Evolutionary conservation across 2,329 filamentous ascomycete species (phyloP), one percentile per base, ranked within the genome.

Genomic region (Cercospora brassicicola): DNA sequence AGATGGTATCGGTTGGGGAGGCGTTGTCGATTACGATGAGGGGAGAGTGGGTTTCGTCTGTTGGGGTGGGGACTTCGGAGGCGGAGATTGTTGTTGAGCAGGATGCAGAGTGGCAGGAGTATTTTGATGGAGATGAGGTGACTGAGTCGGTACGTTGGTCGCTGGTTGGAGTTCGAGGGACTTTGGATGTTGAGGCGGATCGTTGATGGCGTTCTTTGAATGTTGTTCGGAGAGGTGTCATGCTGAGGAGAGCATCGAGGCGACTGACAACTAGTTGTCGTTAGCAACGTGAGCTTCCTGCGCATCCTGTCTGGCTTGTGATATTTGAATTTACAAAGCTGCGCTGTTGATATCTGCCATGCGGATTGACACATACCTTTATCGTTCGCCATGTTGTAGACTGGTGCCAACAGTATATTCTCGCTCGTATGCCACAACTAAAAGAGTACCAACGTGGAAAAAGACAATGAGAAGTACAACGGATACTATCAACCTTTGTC

Each of bases 391-490:
- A 64, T 64, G n/a, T 31, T 64, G 51, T 30, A 28, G 55, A 20
- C 8, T 59, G 11, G 4, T 42, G 15, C 61, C 61, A 18, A 55
- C 8, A n/a, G 30, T 28, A 48, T 33, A 57, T 8, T 64, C 42
- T 6, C 62, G 30, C 48, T 59, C 48, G 51, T 64, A 64, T 45
- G 62, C 53, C 53, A 64, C 62, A 13, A 64, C 23, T 33, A 64
- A 57, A 36, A 64, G 62, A 20, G 62, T 64, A 13, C 48, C 53
- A 20, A 64, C 62, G 53, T 64, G 62, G 4, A 59, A 15, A 26
- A 59, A 59, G 4, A 64, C 53, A 30, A 64, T 64, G n/a, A 64
- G 62, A 31, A 64, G 62, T 11, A 64, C 31, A 4, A 64, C 33
- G 15, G 51, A 64, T 2, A 64, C 53, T 4, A 64, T 53, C 10